A percentile compares a stretch with the other conserved stretches of the same genome.
Evolutionary conservation across 352 stramenopile genomes (phyloP).

Genomic region (Pseudoperonospora humuli): DNA sequence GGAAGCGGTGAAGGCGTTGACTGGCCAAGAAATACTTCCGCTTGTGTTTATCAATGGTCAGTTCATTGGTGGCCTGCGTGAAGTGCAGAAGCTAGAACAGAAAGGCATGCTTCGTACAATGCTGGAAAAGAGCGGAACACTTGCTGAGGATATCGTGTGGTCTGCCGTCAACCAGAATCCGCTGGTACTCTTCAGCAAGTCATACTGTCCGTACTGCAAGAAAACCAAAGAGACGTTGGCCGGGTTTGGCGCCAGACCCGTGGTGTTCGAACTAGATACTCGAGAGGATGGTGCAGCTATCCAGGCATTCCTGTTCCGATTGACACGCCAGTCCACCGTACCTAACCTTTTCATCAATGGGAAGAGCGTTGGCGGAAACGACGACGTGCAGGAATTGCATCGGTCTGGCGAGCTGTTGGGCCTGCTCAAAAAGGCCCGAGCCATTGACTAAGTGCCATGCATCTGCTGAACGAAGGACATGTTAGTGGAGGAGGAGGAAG

Average conservation of each 20-base stretch:
- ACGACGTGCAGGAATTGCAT: conserved; percentile 87
- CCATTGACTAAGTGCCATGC: conserved; percentile 29
- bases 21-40: conserved; percentile 87
- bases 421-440: conserved; percentile 70
- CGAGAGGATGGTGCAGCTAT: conserved; percentile 86
- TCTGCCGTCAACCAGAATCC: conserved; percentile 59
- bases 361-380: conserved; percentile 92
- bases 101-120: conserved; percentile 81
- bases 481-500: not conserved
- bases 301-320: conserved; percentile 84
- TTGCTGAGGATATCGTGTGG: conserved; percentile 70
- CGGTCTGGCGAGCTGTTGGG: conserved; percentile 85
- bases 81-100: conserved; percentile 82
- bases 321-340: conserved; percentile 93
- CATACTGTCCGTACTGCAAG: conserved; percentile 83
- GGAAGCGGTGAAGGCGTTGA: conserved; percentile 80
- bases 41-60: conserved; percentile 95
- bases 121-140: conserved; percentile 64
- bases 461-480: conserved; percentile 1
- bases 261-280: conserved; percentile 76
- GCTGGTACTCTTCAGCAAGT: conserved; percentile 82
- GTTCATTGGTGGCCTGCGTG: conserved; percentile 90
- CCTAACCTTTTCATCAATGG: conserved; percentile 98
- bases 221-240: conserved; percentile 70
- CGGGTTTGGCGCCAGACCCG: conserved; percentile 44